Percentiles rank a stretch among this genome's conserved stretches.
Conservation (phyloP, 2,329 filamentous ascomycete genomes). For the Verticillium alfalfae region DNA sequence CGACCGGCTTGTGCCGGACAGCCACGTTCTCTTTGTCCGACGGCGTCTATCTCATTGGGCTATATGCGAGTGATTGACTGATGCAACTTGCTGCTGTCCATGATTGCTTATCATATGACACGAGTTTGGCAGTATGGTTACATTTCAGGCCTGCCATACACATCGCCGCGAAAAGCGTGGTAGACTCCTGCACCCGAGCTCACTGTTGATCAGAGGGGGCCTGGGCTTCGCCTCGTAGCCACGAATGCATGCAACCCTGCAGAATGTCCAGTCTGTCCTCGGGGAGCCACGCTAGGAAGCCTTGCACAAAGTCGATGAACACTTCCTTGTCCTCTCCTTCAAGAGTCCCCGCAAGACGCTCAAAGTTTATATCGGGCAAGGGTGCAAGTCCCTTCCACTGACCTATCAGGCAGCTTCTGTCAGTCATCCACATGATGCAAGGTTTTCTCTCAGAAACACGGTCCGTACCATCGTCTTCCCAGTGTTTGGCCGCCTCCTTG, state of each 20-base stretch:
- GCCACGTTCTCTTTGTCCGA: neutral
- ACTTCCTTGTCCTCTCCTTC: constrained; percentile 10
- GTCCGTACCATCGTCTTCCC: constrained; percentile 17
- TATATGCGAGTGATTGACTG: neutral
- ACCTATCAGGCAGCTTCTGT: constrained; percentile 9
- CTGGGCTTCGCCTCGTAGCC: constrained; percentile 6
- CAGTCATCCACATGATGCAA: neutral
- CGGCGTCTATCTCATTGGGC: too few species aligned
- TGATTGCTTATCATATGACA: too few species aligned
- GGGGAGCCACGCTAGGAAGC: constrained; percentile 17
- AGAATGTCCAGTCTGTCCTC: constrained; percentile 13
- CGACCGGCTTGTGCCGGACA: neutral
- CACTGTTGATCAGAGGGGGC: too few species aligned
- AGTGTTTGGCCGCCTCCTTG: constrained; percentile 15
- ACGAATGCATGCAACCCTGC: constrained; percentile 18
- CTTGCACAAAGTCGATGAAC: constrained; percentile 15
- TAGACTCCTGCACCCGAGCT: too few species aligned
- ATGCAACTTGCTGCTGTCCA: too few species aligned
- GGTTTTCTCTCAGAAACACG: neutral
- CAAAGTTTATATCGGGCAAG: constrained; percentile 12
- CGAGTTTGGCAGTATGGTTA: too few species aligned
- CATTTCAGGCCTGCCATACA: too few species aligned
- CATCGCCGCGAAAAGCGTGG: too few species aligned
- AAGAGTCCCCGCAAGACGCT: constrained; percentile 10
- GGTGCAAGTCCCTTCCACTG: constrained; percentile 18